Evolutionary conservation across 805 yeast genomes (phyloP).

Genomic region (Maudiozyma saulgeensis): DNA sequence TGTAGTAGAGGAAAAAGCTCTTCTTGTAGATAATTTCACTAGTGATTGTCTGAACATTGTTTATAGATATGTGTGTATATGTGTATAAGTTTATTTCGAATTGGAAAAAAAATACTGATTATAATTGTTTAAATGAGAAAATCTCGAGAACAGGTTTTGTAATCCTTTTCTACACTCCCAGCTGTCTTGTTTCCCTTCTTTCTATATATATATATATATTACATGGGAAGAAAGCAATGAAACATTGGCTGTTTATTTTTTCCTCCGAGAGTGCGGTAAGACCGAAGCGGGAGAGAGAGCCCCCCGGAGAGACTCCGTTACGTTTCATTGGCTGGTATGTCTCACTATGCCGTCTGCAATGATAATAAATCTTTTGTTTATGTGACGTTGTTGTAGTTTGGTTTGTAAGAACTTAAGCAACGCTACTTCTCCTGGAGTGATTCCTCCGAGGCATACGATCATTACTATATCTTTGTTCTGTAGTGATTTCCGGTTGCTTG

Average conservation of each 20-base stretch:
- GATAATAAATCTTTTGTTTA: constrained; percentile 34
- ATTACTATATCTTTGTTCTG: constrained; percentile 27
- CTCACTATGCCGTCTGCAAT: constrained; percentile 40
- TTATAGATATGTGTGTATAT: neutral
- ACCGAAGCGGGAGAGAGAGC: neutral
- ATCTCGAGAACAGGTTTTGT: too few species aligned
- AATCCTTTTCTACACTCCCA: too few species aligned
- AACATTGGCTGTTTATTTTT: too few species aligned
- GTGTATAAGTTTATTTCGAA: neutral
- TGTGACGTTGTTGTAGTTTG: constrained; percentile 29
- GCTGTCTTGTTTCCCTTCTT: too few species aligned
- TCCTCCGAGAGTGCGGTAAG: neutral
- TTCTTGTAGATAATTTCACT: constrained; percentile 16
- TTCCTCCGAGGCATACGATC: constrained; percentile 68
- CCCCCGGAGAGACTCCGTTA: neutral
- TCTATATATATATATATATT: too few species aligned
- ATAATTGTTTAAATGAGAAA: too few species aligned
- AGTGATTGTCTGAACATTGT: constrained; percentile 5
- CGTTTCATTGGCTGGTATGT: constrained; percentile 21
- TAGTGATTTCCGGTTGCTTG: neutral
- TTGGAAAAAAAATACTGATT: neutral
- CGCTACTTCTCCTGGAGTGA: constrained; percentile 76
- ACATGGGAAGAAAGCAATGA: too few species aligned
- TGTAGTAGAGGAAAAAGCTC: constrained; percentile 47
- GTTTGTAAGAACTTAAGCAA: constrained; percentile 55